Evolutionary conservation across 75 land plant species (phyloP).

Genomic region (Picea glauca): DNA sequence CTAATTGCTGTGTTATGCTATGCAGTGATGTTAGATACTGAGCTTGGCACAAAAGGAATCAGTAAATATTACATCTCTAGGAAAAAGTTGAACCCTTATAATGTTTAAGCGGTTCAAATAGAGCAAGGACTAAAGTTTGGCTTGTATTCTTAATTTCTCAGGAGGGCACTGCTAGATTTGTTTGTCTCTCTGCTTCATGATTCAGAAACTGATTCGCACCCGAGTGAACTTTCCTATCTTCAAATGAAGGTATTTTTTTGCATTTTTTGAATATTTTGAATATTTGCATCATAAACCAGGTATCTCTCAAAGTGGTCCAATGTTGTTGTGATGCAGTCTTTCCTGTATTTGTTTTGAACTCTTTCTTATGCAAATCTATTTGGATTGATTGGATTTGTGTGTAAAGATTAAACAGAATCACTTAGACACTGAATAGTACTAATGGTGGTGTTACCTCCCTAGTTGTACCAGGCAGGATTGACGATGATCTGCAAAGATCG

Average conservation of each 20-base stretch:
- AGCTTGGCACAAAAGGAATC: not conserved
- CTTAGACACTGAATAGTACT: not conserved
- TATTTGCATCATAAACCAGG: not conserved
- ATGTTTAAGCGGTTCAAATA: not conserved
- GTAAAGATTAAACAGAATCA: not conserved
- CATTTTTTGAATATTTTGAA: not conserved
- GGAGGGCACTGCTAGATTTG: constrained; percentile 58
- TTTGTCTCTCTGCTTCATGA: constrained; percentile 37
- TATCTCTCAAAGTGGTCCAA: not conserved
- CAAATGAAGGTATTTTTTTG: constrained; percentile 59
- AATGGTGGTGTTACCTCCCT: not conserved
- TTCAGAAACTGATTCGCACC: not conserved
- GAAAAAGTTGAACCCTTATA: not conserved
- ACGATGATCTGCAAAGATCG: no score
- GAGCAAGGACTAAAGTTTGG: not conserved
- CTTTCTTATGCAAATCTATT: not conserved
- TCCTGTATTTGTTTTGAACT: not conserved
- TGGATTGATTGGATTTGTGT: not conserved
- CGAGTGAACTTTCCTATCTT: constrained; percentile 41
- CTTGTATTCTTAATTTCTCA: constrained; percentile 14
- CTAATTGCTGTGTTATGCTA: not conserved
- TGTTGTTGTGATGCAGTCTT: not conserved
- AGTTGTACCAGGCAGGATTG: no score
- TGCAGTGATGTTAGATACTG: not conserved
- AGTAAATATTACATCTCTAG: not conserved